These are phyloP conservation scores for Yamadazyma kanchanaburiensis DNA, from an alignment of 1,139 yeast genomes.

Conservation along the genomic window DNA sequence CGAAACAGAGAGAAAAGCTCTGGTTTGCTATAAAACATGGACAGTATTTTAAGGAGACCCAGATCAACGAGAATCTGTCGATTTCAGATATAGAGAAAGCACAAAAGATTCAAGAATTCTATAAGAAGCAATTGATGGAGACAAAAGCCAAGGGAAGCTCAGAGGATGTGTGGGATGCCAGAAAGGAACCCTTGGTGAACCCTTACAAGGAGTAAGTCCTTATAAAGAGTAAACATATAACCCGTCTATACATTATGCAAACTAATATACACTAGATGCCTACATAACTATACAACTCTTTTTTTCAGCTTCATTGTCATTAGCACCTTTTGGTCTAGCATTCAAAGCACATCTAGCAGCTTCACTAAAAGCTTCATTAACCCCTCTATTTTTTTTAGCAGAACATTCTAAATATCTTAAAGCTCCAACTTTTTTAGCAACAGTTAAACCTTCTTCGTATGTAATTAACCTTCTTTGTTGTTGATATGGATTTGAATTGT, in stretches of 20 bases:
- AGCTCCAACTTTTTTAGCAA: constrained; percentile 86
- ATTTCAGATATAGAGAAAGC: constrained; percentile 47
- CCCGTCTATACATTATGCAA: constrained; percentile 1
- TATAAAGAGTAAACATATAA: constrained; percentile 1
- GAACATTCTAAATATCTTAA: constrained; percentile 87
- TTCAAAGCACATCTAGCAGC: constrained; percentile 95
- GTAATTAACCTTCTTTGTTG: constrained; percentile 53
- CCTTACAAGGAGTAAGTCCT: constrained; percentile 21
- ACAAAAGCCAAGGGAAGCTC: constrained; percentile 66
- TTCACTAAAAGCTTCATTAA: constrained; percentile 94
- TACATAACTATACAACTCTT: constrained; percentile 43
- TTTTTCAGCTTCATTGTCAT: constrained; percentile 45
- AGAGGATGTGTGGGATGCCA: constrained; percentile 76
- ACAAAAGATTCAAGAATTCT: constrained; percentile 63
- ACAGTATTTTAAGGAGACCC: constrained; percentile 19
- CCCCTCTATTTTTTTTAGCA: constrained; percentile 92
- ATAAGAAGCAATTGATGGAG: constrained; percentile 58
- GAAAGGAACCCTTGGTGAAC: constrained; percentile 28
- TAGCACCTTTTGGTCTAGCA: constrained; percentile 77
- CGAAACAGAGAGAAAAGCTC: constrained; percentile 65
- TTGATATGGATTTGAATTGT: constrained; percentile 29
- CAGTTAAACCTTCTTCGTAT: constrained; percentile 38
- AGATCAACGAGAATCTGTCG: constrained; percentile 31
- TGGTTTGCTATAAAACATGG: constrained; percentile 75
- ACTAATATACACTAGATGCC: too few relatives aligned